Percentiles rank a stretch among this genome's conserved stretches.
phyloP scores from a whole-genome alignment of 129 eudicot species.

The Rutidosis leptorrhynchoides region DNA sequence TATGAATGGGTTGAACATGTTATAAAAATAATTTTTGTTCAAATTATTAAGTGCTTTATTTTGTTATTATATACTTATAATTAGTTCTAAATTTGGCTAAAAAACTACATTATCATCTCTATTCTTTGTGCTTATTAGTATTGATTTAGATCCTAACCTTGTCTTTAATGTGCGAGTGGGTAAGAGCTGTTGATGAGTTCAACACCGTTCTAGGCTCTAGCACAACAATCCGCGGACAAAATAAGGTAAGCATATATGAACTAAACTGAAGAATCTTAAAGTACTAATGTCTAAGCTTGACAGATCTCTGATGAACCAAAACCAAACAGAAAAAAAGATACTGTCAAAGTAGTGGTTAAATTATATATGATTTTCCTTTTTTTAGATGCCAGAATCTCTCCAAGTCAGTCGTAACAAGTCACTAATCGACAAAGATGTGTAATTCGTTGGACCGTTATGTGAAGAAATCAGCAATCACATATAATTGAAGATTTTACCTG shows the following conservation, averaged over 20 bases:
- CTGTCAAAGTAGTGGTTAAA: background rate
- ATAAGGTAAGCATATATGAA: slow-evolving; percentile 38
- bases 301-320: background rate
- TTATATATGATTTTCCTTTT: background rate
- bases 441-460: background rate
- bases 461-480: slow-evolving; percentile 23
- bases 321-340: background rate
- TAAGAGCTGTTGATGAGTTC: slow-evolving; percentile 79
- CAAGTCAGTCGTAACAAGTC: slow-evolving; percentile 21
- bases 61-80: no score
- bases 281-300: background rate
- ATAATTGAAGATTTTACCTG: no score
- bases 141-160: background rate
- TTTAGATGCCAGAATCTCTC: slow-evolving; percentile 27
- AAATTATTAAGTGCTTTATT: no score
- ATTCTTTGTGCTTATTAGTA: no score
- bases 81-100: no score
- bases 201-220: slow-evolving; percentile 63
- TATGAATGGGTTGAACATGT: no score
- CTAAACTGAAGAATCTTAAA: background rate
- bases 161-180: slow-evolving; percentile 68
- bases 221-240: slow-evolving; percentile 49
- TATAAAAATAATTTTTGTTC: no score
- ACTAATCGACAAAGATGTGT: slow-evolving; percentile 9
- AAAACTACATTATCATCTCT: no score